These are phyloP conservation scores for Phytophthora megakarya DNA, from an alignment of 352 stramenopile genomes.

Conservation along the genomic window DNA sequence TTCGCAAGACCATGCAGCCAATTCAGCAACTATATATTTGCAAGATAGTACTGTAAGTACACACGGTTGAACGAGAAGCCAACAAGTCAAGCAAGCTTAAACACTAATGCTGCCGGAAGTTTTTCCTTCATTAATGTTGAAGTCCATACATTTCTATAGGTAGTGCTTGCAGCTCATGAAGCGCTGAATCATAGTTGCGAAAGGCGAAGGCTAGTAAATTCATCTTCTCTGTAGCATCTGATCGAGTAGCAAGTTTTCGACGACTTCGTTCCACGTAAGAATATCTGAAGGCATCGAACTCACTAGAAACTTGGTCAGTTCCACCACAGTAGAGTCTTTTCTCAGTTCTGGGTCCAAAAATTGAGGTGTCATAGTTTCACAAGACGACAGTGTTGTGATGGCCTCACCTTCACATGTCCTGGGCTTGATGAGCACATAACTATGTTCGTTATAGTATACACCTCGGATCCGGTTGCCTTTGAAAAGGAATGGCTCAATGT, in stretches of 20 bases:
- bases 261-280: conserved; percentile 33
- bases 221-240: conserved; percentile 8
- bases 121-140: background rate
- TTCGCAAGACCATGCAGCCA: background rate
- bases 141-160: too few relatives aligned
- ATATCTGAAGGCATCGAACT: conserved; percentile 37
- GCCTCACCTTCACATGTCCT: conserved; percentile 6
- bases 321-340: conserved; percentile 27
- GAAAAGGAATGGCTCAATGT: conserved; percentile 54
- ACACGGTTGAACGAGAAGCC: background rate
- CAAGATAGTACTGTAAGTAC: too few relatives aligned
- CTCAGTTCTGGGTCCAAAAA: conserved; percentile 31
- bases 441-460: conserved; percentile 48
- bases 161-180: too few relatives aligned
- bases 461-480: conserved; percentile 39
- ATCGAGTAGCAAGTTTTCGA: conserved; percentile 42
- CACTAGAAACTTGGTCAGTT: conserved; percentile 46
- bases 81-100: background rate
- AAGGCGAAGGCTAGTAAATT: too few relatives aligned
- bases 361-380: conserved; percentile 47
- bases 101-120: background rate
- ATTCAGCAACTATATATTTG: background rate
- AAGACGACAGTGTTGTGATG: conserved; percentile 44
- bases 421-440: conserved; percentile 58
- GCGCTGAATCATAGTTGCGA: too few relatives aligned